Percentiles rank a stretch among this genome's conserved stretches.
These are phyloP conservation scores for Selaginella moellendorffii DNA, from an alignment of 75 land plant genomes.

Conservation along the genomic window DNA sequence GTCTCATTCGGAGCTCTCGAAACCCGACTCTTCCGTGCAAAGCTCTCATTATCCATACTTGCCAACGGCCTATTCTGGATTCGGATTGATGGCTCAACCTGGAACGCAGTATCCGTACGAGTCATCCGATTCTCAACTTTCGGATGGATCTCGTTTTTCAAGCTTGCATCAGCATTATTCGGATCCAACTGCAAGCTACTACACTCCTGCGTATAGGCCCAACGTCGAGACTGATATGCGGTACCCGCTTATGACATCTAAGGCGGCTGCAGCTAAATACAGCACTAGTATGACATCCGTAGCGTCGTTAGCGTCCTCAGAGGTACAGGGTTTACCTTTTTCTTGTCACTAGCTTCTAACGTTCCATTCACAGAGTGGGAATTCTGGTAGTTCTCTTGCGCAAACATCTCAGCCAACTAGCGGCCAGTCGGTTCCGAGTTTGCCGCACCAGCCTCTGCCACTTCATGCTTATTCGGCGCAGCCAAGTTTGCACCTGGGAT, in stretches of 20 bases:
- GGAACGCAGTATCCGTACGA: background rate
- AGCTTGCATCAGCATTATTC: background rate
- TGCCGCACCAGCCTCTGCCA: conserved; percentile 14
- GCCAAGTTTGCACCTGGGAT: background rate
- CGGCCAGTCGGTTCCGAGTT: background rate
- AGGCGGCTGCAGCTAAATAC: background rate
- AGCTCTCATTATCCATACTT: background rate
- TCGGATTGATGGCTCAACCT: background rate
- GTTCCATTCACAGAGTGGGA: background rate
- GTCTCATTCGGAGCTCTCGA: background rate
- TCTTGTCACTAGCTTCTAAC: too few relatives aligned
- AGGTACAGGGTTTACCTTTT: too few relatives aligned
- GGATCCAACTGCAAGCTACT: background rate
- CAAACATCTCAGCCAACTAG: background rate
- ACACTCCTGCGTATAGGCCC: background rate
- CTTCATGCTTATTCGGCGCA: background rate
- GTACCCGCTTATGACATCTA: background rate
- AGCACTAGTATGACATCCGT: background rate
- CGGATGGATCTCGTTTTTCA: background rate
- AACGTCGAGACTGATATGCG: background rate
- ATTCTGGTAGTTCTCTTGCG: background rate
- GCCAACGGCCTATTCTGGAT: background rate
- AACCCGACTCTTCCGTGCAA: background rate
- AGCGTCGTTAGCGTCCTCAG: background rate
- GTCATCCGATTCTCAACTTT: too few relatives aligned